Evolutionary conservation across 1,139 yeast species (phyloP), one percentile per base, ranked within the genome.

Genomic region (Pneumocystis canis): DNA sequence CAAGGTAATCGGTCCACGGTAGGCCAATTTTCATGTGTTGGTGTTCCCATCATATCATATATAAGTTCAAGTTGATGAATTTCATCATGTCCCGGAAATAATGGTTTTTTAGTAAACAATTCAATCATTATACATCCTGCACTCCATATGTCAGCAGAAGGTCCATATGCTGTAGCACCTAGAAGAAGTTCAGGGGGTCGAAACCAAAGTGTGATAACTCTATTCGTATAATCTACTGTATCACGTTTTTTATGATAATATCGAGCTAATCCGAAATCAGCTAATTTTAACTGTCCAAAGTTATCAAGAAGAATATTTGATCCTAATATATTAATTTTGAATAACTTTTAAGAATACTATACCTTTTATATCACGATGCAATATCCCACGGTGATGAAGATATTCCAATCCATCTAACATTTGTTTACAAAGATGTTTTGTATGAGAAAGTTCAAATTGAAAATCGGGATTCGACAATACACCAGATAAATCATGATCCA

Each of bases 141-240:
- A 0, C 98, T 97, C 98, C 98, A 92, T 67, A 89, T 84, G 73
- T 92, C 98, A 14, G 92, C 94, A 69, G 88, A 96, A 58, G 90
- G 77, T 0, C 94, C 94, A 74, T 92, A 92, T 65, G 84, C 84
- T 0, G 97, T 90, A 0, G 95, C 84, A 1, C 98, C 98, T 63
- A 92, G 74, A 58, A 92, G 76, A 58, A 92, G 79, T 73, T 92
- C 98, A 0, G 98, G 98, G 0, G 98, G 98, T 66, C 98, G 80
- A 73, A 92, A 92, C 98, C 98, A 92, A 58, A 92, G 77, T 0
- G 98, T 92, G 59, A 92, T 92, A 58, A 92, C 98, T 63, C 98
- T 77, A 72, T 92, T 92, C 1, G 98, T 90, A 73, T 90, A 92
- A 69, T 87, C 87, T 32, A 81, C 75, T 40, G 79, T 80, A 69